Percentiles rank a stretch among this genome's conserved stretches.
phyloP scores from a whole-genome alignment of 306 rosid species.

The Hippophae tibetana region DNA sequence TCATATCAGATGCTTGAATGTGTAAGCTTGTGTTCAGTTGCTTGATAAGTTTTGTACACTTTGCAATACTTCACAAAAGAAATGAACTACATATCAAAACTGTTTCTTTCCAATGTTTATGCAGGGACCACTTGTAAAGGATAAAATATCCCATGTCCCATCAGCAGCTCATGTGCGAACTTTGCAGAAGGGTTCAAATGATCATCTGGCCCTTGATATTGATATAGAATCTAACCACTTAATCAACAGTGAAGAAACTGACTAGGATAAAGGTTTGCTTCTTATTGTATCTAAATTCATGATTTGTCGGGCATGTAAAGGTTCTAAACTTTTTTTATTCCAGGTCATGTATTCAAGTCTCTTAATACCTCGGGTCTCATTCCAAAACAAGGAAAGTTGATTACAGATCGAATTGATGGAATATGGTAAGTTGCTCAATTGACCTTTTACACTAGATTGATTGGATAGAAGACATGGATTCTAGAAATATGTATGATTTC shows the following conservation, averaged over 20 bases:
- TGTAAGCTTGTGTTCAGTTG: neutral
- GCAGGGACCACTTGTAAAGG: slow-evolving; percentile 71
- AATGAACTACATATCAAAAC: slow-evolving; percentile 12
- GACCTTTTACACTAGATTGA: neutral
- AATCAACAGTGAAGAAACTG: slow-evolving; percentile 40
- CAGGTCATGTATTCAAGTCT: slow-evolving; percentile 88
- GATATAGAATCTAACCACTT: slow-evolving; percentile 54
- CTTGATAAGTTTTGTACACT: neutral
- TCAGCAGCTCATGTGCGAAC: slow-evolving; percentile 57
- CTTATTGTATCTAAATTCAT: neutral
- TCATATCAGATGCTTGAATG: neutral
- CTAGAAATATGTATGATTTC: neutral
- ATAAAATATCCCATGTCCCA: slow-evolving; percentile 43
- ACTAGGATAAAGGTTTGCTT: slow-evolving; percentile 79
- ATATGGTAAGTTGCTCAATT: slow-evolving; percentile 51
- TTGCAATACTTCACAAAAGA: neutral
- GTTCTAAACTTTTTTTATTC: slow-evolving; percentile 5
- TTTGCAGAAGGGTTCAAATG: slow-evolving; percentile 78
- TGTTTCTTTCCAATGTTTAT: slow-evolving; percentile 13
- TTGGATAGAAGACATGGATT: neutral
- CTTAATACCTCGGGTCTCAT: slow-evolving; percentile 82
- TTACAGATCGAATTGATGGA: slow-evolving; percentile 95
- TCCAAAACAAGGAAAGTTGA: slow-evolving; percentile 77
- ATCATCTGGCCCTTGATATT: slow-evolving; percentile 73
- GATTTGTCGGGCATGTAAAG: slow-evolving; percentile 5